Base-by-base conservation (phyloP, 2,329 filamentous ascomycete species). In the Rhinocladiella similis region DNA sequence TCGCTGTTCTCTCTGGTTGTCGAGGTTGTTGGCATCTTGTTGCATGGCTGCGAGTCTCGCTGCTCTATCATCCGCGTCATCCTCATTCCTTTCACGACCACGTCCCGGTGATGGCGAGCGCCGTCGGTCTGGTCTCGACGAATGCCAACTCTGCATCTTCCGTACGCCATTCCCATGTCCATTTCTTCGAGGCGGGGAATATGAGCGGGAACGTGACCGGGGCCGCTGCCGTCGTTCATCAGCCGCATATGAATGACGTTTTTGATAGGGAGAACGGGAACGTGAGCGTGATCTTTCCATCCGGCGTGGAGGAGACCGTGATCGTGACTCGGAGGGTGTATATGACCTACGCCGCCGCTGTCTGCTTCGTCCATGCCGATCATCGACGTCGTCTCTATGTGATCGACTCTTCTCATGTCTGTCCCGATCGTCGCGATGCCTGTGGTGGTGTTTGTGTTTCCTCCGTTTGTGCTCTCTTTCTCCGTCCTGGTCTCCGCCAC, bases 21-120 rank as follows among this genome's bases (percentile, higher is more conserved):
- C 89, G 47, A 95, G 76, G 10, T 87, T 83, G 1, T 79, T 80
- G 3, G 88, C 88, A 25, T 85, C 86, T 16, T 81, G 80, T 69
- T 89, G 87, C 88, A 91, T 91, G 7, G 84, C 86, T 14, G 85
- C 87, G 16, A 91, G 73, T 68, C 85, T 89, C 20, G 81, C 80
- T 12, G 85, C 84, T n/a, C 80, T 79, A 60, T 88, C 85, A 19
- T 83, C 81, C 18, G 80, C 80, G 51, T 52, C 56, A 54, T 33
- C 60, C 56, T 55, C 54, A 64, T 47, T 57, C 35, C 47, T 49
- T 41, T 20, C 47, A 35, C 49, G 33, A 48, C 54, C 42, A 13
- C 51, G 50, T 27, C 39, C 52, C 41, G 50, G 64, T 45, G 49
- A 54, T 52, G 67, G 64, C 47, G 70, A 70, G 36, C 67, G 65